Base-by-base conservation (phyloP, 352 stramenopile genomes). In the Globisporangium recalcitrans region DNA sequence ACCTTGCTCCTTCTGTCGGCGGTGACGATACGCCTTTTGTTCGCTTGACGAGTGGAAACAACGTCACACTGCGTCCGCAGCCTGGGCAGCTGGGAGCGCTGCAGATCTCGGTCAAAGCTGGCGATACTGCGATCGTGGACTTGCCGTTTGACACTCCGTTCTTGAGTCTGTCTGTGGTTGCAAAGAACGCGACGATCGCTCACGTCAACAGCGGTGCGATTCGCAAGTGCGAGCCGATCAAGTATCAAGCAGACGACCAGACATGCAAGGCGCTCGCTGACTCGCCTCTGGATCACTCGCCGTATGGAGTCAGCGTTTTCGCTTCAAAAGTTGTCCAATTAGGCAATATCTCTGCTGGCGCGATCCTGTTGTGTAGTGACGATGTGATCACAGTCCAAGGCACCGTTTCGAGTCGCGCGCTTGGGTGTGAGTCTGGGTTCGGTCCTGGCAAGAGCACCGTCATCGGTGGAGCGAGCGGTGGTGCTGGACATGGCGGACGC, bases 131-230 rank as follows among this genome's bases (percentile, higher is more conserved):
- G 16, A 53, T 73, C 7, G 52, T 89, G 13, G 62, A 87, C 36
- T 73, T 89, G 68, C 74, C 77, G n/a, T 87, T 89, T 29, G 74
- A 83, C 29, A 77, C 75, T 0, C 75, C 80, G 0, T 82, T 86
- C 62, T 40, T 85, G 48, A 74, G 65, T 24, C 42, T 89, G 21
- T 75, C 67, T 0, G 65, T 87, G 26, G 68, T 56, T 11, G 80
- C 69, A 27, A 67, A 68, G 60, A 86, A 89, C 27, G 71, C 80
- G 31, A 78, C 68, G 0, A 63, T 89, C 36, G 38, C 55, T 4
- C 75, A 71, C 53, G 66, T 81, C 4, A 85, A 74, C 52, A 78
- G 75, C 59, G 77, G 80, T 16, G 61, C 72, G n/a, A 69, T 87
- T 3, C 34, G 64, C 7, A 47, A 76, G 53, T 89, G 80, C 61